Percentiles rank a stretch among this genome's conserved stretches.
phyloP scores from a whole-genome alignment of 78 protist species.

The Dictyostelium purpureum region DNA sequence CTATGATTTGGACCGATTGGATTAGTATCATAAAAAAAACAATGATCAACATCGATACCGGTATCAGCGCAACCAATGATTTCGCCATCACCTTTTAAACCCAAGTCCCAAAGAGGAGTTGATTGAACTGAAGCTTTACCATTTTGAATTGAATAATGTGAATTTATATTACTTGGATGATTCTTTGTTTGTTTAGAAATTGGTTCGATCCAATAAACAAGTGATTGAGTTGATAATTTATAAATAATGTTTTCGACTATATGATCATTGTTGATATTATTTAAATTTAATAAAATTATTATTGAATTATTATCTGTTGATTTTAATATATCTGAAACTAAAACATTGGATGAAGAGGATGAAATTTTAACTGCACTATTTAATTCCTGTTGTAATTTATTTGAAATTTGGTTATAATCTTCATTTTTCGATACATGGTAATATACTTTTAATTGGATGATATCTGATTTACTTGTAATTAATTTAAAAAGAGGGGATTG shows the following conservation, averaged over 20 bases:
- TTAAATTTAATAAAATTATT: not conserved
- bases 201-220: slow-evolving; percentile 42
- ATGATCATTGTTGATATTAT: not conserved
- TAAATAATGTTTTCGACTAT: not conserved
- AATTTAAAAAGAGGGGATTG: not conserved
- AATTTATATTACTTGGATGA: not conserved
- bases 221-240: not conserved
- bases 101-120: slow-evolving; percentile 30
- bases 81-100: slow-evolving; percentile 8
- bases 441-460: not conserved
- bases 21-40: slow-evolving; percentile 32
- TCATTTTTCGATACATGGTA: no score
- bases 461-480: not conserved
- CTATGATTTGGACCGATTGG: slow-evolving; percentile 13
- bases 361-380: not conserved
- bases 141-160: slow-evolving; percentile 26
- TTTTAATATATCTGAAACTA: not conserved
- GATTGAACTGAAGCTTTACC: not conserved
- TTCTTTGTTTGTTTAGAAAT: not conserved
- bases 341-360: not conserved
- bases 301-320: not conserved
- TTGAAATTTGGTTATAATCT: no score
- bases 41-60: slow-evolving; percentile 42
- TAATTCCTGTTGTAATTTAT: not conserved
- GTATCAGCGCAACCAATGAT: slow-evolving; percentile 40